Evolutionary conservation across 1,139 yeast genomes (phyloP).

Genomic region (Kurtzmaniella quercitrusa): DNA sequence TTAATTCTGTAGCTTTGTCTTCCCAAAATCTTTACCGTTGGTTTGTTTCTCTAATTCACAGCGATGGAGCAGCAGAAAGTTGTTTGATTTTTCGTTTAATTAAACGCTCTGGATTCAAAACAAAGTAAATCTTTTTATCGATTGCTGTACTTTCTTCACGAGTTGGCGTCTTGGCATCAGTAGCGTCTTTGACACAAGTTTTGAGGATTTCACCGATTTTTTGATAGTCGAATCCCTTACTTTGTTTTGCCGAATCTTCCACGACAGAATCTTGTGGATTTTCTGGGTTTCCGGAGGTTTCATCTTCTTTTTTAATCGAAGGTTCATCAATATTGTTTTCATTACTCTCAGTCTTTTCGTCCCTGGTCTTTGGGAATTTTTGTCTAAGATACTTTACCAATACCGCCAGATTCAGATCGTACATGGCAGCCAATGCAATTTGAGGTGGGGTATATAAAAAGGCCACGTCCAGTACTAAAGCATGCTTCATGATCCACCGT

Average conservation of each 20-base stretch:
- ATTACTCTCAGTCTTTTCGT: background rate
- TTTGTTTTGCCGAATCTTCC: constrained; percentile 11
- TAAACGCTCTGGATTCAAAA: constrained; percentile 54
- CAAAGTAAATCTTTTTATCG: constrained; percentile 60
- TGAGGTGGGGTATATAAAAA: constrained; percentile 91
- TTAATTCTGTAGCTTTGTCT: too few relatives aligned
- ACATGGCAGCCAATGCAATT: constrained; percentile 83
- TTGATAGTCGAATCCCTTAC: constrained; percentile 5
- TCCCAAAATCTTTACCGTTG: too few relatives aligned
- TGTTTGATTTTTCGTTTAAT: constrained; percentile 37
- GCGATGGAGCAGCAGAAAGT: constrained; percentile 1
- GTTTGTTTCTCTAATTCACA: too few relatives aligned
- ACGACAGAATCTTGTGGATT: constrained; percentile 7
- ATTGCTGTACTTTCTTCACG: constrained; percentile 60
- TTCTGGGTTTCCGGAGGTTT: background rate
- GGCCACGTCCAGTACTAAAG: constrained; percentile 65
- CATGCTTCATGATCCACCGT: constrained; percentile 57
- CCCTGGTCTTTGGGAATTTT: constrained; percentile 38
- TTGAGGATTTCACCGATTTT: background rate
- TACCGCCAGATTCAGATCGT: constrained; percentile 59
- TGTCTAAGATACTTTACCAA: constrained; percentile 61
- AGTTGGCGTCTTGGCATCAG: constrained; percentile 40
- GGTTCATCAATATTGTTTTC: background rate
- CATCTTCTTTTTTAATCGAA: background rate
- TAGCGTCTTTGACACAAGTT: constrained; percentile 44